A percentile compares a stretch with the other conserved stretches of the same genome.
These are phyloP conservation scores for Rhodofomes roseus DNA, from an alignment of 1,284 basidiomycete species.

Conservation along the genomic window DNA sequence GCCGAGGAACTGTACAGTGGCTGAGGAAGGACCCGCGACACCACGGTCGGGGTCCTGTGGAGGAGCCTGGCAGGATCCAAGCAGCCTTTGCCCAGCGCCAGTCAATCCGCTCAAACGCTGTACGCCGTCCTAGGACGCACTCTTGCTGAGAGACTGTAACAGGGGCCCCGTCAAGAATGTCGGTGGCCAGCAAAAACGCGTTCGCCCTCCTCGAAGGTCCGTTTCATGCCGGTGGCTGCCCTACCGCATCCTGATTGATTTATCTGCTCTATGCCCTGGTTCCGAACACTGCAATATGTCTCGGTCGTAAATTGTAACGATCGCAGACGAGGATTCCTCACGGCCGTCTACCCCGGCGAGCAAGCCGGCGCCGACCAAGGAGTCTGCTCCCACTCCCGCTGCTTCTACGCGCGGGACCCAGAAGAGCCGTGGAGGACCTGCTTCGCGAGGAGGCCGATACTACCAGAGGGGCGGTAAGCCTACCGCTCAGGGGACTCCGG, in stretches of 20 bases:
- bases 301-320: not conserved
- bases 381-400: constrained; percentile 39
- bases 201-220: constrained; percentile 76
- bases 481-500: constrained; percentile 28
- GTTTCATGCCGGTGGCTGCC: constrained; percentile 22
- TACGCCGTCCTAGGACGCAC: constrained; percentile 24
- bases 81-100: constrained; percentile 19
- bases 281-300: constrained; percentile 6
- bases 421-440: constrained; percentile 53
- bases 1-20: constrained; percentile 38
- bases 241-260: constrained; percentile 1
- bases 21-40: constrained; percentile 26
- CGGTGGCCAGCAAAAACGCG: constrained; percentile 82
- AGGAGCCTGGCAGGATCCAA: constrained; percentile 8
- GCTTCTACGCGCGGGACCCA: constrained; percentile 32
- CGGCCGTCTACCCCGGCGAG: constrained; percentile 40
- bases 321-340: constrained; percentile 45
- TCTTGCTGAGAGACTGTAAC: constrained; percentile 40
- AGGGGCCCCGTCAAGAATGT: constrained; percentile 74
- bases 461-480: constrained; percentile 62
- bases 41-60: constrained; percentile 23
- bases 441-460: constrained; percentile 70
- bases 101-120: constrained; percentile 20
- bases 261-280: constrained; percentile 1
- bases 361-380: constrained; percentile 28